Conservation (phyloP, 2,329 filamentous ascomycete species). For the Colletotrichum sp. region DNA sequence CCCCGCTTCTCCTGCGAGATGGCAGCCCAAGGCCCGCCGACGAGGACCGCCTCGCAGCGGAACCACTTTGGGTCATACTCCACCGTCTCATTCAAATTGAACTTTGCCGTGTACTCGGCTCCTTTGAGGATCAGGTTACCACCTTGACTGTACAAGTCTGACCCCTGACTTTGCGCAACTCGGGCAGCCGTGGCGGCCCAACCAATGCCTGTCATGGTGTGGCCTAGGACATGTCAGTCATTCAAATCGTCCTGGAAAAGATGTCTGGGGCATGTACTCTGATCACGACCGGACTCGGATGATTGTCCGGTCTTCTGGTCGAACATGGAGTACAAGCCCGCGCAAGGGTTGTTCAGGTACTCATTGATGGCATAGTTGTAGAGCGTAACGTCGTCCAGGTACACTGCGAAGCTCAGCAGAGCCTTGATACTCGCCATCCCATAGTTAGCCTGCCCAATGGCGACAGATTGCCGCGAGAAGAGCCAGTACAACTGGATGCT, state of each 20-base stretch:
- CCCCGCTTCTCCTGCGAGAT: conserved; percentile 32
- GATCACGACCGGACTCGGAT: conserved; percentile 42
- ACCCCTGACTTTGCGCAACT: conserved; percentile 37
- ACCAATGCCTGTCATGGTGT: conserved; percentile 33
- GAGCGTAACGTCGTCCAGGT: conserved; percentile 42
- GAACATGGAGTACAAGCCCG: conserved; percentile 34
- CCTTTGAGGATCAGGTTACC: conserved; percentile 38
- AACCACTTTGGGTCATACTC: conserved; percentile 38
- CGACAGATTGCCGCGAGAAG: conserved; percentile 40
- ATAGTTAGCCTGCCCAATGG: conserved; percentile 47
- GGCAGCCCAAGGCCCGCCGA: conserved; percentile 40
- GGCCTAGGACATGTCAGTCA: conserved; percentile 3
- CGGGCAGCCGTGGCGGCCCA: conserved; percentile 40
- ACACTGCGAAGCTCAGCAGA: conserved; percentile 42
- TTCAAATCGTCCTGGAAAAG: accelerated
- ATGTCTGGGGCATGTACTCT: conserved; percentile 16
- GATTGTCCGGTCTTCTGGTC: conserved; percentile 37
- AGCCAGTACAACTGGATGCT: conserved; percentile 45
- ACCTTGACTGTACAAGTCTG: conserved; percentile 35
- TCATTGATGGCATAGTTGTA: conserved; percentile 45
- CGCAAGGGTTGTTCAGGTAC: conserved; percentile 40
- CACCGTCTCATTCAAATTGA: conserved; percentile 39
- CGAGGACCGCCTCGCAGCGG: conserved; percentile 43
- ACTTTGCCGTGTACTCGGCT: conserved; percentile 43
- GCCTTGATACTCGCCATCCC: conserved; percentile 45